Evolutionary conservation across 2,329 filamentous ascomycete species (phyloP), one percentile per base, ranked within the genome.

Genomic region (Pseudocercospora macadamiae): DNA sequence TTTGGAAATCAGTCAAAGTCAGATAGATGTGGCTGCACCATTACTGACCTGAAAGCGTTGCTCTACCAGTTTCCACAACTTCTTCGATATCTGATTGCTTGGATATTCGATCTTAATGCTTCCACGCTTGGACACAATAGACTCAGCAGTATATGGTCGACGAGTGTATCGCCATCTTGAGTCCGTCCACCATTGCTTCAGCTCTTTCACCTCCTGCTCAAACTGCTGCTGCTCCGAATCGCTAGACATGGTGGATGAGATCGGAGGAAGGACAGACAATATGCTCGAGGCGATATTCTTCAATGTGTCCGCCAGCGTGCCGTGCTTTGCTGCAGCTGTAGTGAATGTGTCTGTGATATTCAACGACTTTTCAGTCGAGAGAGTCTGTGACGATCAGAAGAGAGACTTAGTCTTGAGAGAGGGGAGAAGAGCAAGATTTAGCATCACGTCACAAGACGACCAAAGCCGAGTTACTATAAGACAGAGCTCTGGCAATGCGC

Each of bases 101-200:
- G 95, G 89, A 75, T 97, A 97, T 64, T 96, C 84, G 69, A 97
- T 89, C 78, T 89, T 91, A 70, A 99, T 80, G 71, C 89, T 93
- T 58, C 95, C 95, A 72, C 95, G 84, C 85, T 99, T 99, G 53
- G 90, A 88, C 64, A 96, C 95, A 72, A 99, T 97, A 79, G 96
- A 90, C 82, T 97, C 95, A 28, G 95, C 92, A 3, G 93, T 96
- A 76, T 95, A 99, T 21, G 95, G 88, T 59, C 95, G 85, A 80
- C 90, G 93, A 69, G 95, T 99, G 77, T 91, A 86, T 74, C 90
- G 85, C 95, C 95, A 99, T 82, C 95, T 85, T 57, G 91, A 86
- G 70, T 96, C 90, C 54, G 82, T 83, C 95, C 95, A 99, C 95
- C 95, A 99, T 76, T 89, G 80, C 85, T 97, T 91, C 67, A 97